Evolutionary conservation across 2,329 filamentous ascomycete genomes (phyloP), one percentile per base, ranked within the genome.

Genomic region (Epichloe brachyelytri): DNA sequence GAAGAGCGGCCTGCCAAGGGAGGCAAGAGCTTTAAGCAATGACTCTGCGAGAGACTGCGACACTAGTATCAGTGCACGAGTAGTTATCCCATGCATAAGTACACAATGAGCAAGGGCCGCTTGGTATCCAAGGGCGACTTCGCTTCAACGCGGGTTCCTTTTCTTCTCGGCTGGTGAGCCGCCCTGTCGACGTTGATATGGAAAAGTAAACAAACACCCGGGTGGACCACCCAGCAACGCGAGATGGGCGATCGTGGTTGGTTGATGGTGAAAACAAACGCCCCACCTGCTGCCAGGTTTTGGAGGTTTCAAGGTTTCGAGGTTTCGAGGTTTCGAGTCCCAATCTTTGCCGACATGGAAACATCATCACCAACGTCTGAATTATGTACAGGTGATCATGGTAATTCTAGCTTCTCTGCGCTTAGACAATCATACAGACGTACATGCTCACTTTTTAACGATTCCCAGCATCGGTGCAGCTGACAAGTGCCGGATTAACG

Each of bases 121-220:
- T 20, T 26, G 38, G 38, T 26, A 48, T 44, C 40, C 20, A 14
- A 44, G 40, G 12, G 41, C 49, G 34, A 51, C 12, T 26, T 41
- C 15, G 40, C 52, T 36, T n/a, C 36, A 33, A 54, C 56, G 58
- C 57, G 58, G 58, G 58, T 57, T 56, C 51, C 51, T 53, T 36
- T 54, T 47, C 43, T 22, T 34, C 33, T 43, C 38, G 48, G 46
- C 43, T 44, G 40, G 17, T 43, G 8, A 39, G 36, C 43, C 12
- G 50, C 36, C 51, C 45, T 47, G 45, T 49, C 47, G 43, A 48
- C 30, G 45, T 46, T 53, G 8, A 30, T 30, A 43, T 46, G 48
- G 50, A 40, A 49, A 56, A 45, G 57, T 59, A 59, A 59, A 59
- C 57, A 59, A 59, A 58, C 52, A 54, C 36, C 52, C 46, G 44